These are phyloP conservation scores for Solanum clarkiae DNA, from an alignment of 257 asterid genomes.

Conservation along the genomic window DNA sequence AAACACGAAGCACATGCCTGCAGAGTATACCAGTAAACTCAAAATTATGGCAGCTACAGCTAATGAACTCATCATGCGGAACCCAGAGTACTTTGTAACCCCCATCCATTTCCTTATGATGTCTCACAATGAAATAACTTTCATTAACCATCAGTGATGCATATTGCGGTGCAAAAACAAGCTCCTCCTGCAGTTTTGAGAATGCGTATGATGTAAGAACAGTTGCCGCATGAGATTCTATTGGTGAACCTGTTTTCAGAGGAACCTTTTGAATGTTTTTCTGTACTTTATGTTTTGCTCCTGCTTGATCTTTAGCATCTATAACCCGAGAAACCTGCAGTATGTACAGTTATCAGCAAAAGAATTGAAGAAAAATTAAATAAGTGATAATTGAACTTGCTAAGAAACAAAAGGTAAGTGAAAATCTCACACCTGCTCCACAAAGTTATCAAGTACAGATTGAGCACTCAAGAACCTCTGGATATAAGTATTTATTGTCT, in stretches of 20 bases:
- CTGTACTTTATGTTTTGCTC: conserved; percentile 89
- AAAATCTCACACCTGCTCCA: conserved; percentile 68
- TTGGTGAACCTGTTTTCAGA: conserved; percentile 94
- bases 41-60: conserved; percentile 91
- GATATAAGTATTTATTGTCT: conserved; percentile 76
- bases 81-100: conserved; percentile 86
- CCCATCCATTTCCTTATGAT: conserved; percentile 84
- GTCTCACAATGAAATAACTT: conserved; percentile 64
- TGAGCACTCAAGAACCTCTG: conserved; percentile 93
- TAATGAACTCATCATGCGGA: conserved; percentile 71
- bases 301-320: conserved; percentile 84
- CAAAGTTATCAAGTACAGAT: conserved; percentile 81
- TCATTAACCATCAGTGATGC: conserved; percentile 78
- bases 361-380: neutral
- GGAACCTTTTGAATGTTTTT: conserved; percentile 71
- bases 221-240: conserved; percentile 93
- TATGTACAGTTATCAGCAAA: neutral
- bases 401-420: neutral
- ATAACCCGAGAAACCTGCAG: conserved; percentile 72
- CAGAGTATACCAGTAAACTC: conserved; percentile 93
- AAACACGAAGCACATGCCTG: conserved; percentile 82
- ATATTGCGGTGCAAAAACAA: conserved; percentile 83
- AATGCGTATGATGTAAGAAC: conserved; percentile 84
- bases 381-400: neutral
- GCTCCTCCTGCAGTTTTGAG: conserved; percentile 90